Percentiles rank a stretch among this genome's conserved stretches.
These are phyloP conservation scores for Fusarium irregulare DNA, from an alignment of 2,329 filamentous ascomycete genomes.

Conservation along the genomic window DNA sequence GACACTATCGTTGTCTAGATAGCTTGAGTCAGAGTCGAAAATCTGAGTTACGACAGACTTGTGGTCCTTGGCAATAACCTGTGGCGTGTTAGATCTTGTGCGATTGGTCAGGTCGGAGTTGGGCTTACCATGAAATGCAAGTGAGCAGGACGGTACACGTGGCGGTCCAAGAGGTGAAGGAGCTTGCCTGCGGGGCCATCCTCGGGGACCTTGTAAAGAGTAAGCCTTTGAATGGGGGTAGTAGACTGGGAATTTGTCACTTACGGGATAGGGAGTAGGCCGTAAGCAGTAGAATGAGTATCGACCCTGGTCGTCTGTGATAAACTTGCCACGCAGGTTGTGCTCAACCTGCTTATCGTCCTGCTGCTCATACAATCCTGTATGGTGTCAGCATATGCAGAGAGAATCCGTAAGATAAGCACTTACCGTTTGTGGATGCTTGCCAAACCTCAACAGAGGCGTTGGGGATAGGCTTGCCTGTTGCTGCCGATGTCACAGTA, in stretches of 20 bases:
- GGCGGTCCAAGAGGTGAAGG: conserved; percentile 65
- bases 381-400: background rate
- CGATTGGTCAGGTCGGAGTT: background rate
- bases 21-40: conserved; percentile 52
- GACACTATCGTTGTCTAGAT: conserved; percentile 39
- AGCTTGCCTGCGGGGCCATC: conserved; percentile 66
- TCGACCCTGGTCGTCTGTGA: conserved; percentile 71
- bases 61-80: conserved; percentile 66
- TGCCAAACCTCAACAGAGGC: conserved; percentile 84
- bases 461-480: conserved; percentile 71
- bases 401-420: background rate
- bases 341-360: conserved; percentile 76
- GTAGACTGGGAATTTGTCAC: conserved; percentile 19
- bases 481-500: conserved; percentile 63
- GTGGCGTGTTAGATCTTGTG: background rate
- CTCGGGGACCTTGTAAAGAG: conserved; percentile 48
- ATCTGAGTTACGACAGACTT: conserved; percentile 79
- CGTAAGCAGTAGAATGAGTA: conserved; percentile 72
- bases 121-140: conserved; percentile 66
- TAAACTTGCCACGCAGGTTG: conserved; percentile 79
- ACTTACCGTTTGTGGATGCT: conserved; percentile 74
- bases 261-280: conserved; percentile 66
- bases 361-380: conserved; percentile 75
- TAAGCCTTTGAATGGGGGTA: background rate
- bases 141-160: conserved; percentile 68